A percentile compares a stretch with the other conserved stretches of the same genome.
These are phyloP conservation scores for Geotrichum armillariae DNA, from an alignment of 1,139 yeast species.

Conservation along the genomic window DNA sequence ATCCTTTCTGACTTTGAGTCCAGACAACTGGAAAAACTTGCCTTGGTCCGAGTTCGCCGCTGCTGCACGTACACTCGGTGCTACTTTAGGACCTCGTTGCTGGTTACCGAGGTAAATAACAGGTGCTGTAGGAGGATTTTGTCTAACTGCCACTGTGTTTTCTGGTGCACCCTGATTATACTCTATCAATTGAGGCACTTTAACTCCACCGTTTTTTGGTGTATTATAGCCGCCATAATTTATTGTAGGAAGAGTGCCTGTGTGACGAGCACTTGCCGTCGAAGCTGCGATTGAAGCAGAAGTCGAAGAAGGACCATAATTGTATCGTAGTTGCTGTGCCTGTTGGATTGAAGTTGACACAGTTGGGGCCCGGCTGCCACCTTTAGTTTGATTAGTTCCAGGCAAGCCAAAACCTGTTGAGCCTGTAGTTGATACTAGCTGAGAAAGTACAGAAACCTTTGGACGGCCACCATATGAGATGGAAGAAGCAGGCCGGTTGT, in stretches of 20 bases:
- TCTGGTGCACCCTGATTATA: constrained; percentile 8
- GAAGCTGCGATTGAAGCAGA: constrained; percentile 17
- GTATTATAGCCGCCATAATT: constrained; percentile 7
- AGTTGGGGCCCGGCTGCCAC: constrained; percentile 7
- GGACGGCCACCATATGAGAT: constrained; percentile 7
- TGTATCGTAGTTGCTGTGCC: constrained; percentile 8
- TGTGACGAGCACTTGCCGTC: neutral
- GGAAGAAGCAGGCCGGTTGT: neutral
- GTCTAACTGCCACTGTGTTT: constrained; percentile 13
- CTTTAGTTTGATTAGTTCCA: neutral
- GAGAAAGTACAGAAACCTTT: constrained; percentile 18
- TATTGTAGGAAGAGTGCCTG: constrained; percentile 8
- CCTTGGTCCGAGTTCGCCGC: constrained; percentile 17
- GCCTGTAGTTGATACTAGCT: constrained; percentile 17
- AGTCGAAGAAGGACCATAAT: constrained; percentile 15
- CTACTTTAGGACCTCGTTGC: constrained; percentile 4
- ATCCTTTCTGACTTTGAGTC: constrained; percentile 19
- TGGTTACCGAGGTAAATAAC: constrained; percentile 17
- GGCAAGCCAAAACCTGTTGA: neutral
- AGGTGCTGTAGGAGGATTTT: constrained; percentile 12
- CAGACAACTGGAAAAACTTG: constrained; percentile 21
- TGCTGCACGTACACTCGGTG: constrained; percentile 3
- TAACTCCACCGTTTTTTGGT: constrained; percentile 1
- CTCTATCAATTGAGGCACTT: constrained; percentile 13
- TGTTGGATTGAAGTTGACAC: neutral